Evolutionary conservation across 257 asterid species (phyloP), one percentile per base, ranked within the genome.

Genomic region (Schizonepeta tenuifolia): DNA sequence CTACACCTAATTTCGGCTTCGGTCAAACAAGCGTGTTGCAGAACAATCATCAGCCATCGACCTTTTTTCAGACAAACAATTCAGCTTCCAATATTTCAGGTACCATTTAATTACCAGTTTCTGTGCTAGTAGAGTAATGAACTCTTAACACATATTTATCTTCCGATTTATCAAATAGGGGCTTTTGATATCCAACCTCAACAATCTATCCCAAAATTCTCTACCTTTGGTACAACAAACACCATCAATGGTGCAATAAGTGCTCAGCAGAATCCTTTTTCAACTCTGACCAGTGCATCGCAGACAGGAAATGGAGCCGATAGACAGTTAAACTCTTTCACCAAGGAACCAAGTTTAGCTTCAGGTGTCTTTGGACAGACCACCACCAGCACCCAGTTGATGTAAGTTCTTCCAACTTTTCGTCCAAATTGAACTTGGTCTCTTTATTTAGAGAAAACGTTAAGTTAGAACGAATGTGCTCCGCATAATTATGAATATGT

Each of bases 21-120:
- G 96, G 96, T 73, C 97, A 87, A 80, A 40, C 82, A 67, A 82
- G 56, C 70, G 65, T 81, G 17, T 68, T 73, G 67, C 90, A 81
- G 88, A 88, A 79, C 73, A 77, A 75, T 82, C 60, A 69, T 75
- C 87, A 84, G 84, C 68, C 85, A 18, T 73, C 90, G 49, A 54
- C 74, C 78, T 67, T 43, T 68, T 74, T 77, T 73, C 88, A 75
- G 73, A 61, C 20, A 21, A 83, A 78, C 76, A 81, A 67, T 57
- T 76, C 82, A 15, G 70, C 89, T 22, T 78, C 73, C 70, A 84
- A 79, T 70, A 68, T 61, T 79, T 56, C 87, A 86, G 91, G 91
- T 91, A 79, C 80, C 63, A 18, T 70, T 72, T 56, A 22, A 41
- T 33, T 40, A 62, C 8, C 62, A 47, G 21, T 58, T 65, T 24